Percentiles rank a stretch among this genome's conserved stretches.
Evolutionary conservation across 2,329 filamentous ascomycete genomes (phyloP).

Genomic region (Aquanectria penicillioides): DNA sequence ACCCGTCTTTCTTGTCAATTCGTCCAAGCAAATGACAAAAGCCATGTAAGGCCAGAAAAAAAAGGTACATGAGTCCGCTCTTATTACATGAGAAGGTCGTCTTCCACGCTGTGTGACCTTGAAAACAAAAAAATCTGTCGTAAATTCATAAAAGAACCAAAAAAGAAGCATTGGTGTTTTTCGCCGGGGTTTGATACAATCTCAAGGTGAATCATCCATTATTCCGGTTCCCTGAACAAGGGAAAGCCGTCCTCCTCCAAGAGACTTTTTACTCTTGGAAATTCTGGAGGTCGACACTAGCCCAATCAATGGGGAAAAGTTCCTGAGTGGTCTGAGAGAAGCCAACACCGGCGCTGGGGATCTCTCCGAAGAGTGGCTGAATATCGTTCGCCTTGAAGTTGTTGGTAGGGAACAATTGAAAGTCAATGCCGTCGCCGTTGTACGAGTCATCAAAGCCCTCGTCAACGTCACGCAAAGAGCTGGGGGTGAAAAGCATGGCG

Average conservation of each 20-base stretch:
- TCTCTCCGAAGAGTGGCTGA: conserved; percentile 60
- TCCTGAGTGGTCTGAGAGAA: conserved; percentile 65
- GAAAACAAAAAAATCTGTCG: conserved; percentile 29
- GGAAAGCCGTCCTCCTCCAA: not conserved
- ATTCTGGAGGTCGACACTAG: conserved; percentile 44
- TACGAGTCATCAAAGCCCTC: conserved; percentile 70
- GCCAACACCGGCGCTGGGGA: conserved; percentile 61
- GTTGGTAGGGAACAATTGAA: conserved; percentile 67
- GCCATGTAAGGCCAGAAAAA: conserved; percentile 22
- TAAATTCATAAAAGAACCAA: conserved; percentile 37
- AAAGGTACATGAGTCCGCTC: conserved; percentile 29
- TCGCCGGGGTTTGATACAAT: conserved; percentile 34
- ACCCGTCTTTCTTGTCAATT: conserved; percentile 13
- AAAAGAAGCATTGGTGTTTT: conserved; percentile 30
- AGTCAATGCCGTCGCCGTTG: conserved; percentile 65
- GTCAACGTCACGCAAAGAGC: conserved; percentile 69
- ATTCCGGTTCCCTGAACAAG: conserved; percentile 20
- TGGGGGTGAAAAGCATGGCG: conserved; percentile 75
- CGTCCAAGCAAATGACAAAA: conserved; percentile 22
- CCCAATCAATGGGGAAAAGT: conserved; percentile 59
- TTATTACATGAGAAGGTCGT: conserved; percentile 37
- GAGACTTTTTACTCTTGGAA: not conserved
- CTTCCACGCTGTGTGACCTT: conserved; percentile 29
- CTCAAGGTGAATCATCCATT: conserved; percentile 27
- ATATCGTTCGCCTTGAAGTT: conserved; percentile 54